phyloP scores from a whole-genome alignment of 371 early-diverging fungal species.

The Mucor lusitanicus region DNA sequence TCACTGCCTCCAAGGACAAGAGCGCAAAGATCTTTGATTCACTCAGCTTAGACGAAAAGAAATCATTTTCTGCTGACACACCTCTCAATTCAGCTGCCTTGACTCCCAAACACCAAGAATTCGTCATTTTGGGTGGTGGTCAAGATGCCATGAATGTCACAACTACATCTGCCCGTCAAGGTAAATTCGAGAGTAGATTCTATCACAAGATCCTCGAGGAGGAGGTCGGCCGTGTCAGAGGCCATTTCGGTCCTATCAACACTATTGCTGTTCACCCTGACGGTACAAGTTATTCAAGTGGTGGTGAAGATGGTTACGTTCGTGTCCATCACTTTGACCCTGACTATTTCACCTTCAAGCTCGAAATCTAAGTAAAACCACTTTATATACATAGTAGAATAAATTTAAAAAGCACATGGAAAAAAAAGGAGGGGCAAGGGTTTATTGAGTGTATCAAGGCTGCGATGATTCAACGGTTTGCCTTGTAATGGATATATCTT shows the following conservation, averaged over 20 bases:
- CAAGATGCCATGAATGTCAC: constrained; percentile 93
- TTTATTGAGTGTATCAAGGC: background rate
- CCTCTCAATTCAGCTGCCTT: constrained; percentile 97
- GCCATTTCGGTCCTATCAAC: constrained; percentile 99
- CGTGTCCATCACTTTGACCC: constrained; percentile 96
- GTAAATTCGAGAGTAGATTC: constrained; percentile 99
- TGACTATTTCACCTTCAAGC: constrained; percentile 94
- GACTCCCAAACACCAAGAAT: constrained; percentile 84
- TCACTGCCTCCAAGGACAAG: constrained; percentile 97
- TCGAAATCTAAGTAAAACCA: constrained; percentile 40
- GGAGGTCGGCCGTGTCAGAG: constrained; percentile 97
- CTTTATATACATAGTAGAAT: background rate
- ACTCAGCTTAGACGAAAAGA: constrained; percentile 79
- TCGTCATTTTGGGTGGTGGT: constrained; percentile 83
- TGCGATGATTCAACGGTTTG: constrained; percentile 9
- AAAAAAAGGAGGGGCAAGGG: background rate
- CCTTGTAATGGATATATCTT: constrained; percentile 17
- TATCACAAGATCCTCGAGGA: constrained; percentile 97
- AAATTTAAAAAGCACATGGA: background rate
- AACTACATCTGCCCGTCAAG: constrained; percentile 91
- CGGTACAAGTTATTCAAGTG: constrained; percentile 93
- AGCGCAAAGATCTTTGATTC: constrained; percentile 91
- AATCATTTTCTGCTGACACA: constrained; percentile 89
- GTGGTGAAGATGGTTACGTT: constrained; percentile 98
- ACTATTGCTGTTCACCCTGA: constrained; percentile 97